Conservation (phyloP, 768 basidiomycete genomes). For the Phlebiopsis gigantea region DNA sequence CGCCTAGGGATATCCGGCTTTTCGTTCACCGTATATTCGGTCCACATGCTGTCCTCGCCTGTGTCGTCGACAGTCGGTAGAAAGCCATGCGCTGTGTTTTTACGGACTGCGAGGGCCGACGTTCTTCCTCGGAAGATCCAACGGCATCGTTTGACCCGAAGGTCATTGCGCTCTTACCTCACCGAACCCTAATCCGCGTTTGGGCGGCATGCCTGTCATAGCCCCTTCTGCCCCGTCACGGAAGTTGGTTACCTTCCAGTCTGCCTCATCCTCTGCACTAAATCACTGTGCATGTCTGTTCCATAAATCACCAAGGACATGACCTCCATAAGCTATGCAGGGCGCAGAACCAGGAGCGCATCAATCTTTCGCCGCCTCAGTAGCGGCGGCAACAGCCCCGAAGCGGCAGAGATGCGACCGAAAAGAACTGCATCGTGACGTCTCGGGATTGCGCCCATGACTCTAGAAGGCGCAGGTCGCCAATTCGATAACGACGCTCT, state of each 20-base stretch:
- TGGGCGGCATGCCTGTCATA: not conserved
- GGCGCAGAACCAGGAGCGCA: not conserved
- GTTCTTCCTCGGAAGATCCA: not conserved
- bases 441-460: not conserved
- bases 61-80: no score
- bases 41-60: no score
- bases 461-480: no score
- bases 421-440: not conserved
- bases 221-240: not conserved
- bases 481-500: no score
- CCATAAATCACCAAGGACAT: not conserved
- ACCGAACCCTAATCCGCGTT: not conserved
- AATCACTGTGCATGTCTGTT: not conserved
- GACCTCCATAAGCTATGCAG: not conserved
- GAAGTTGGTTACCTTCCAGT: not conserved
- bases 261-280: not conserved
- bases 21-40: not conserved
- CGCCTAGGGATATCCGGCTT: no score
- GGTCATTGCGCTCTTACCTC: not conserved
- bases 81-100: not conserved
- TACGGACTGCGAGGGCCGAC: not conserved
- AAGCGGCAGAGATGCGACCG: not conserved
- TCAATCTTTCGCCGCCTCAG: not conserved
- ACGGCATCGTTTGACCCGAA: not conserved
- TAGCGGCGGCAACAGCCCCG: not conserved